These are phyloP conservation scores for Termitomyces sp. DNA, from an alignment of 1,284 basidiomycete species.

Conservation along the genomic window DNA sequence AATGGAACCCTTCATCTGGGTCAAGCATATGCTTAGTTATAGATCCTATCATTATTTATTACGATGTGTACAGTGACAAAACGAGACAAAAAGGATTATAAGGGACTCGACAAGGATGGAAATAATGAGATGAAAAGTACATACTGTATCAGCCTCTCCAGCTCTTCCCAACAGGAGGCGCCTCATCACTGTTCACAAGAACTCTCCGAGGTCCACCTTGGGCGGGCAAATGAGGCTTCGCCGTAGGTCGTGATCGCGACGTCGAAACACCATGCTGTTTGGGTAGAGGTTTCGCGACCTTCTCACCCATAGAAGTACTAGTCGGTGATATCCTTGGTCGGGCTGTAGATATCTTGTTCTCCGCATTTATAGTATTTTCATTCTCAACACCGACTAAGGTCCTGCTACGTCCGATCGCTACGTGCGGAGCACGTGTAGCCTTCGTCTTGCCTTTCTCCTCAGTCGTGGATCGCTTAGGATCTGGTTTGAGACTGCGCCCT, in stretches of 20 bases:
- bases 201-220: slow-evolving; percentile 51
- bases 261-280: slow-evolving; percentile 18
- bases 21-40: slow-evolving; percentile 6
- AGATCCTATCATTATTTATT: not conserved
- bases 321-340: slow-evolving; percentile 12
- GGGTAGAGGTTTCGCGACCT: slow-evolving; percentile 17
- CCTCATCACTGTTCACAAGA: slow-evolving; percentile 52
- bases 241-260: slow-evolving; percentile 16
- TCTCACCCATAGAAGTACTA: slow-evolving; percentile 9
- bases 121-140: not conserved
- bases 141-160: slow-evolving; percentile 25
- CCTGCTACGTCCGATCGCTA: slow-evolving; percentile 19
- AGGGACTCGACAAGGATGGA: not conserved
- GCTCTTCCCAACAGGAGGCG: slow-evolving; percentile 37
- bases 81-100: not conserved
- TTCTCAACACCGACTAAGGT: slow-evolving; percentile 34
- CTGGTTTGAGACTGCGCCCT: slow-evolving; percentile 17
- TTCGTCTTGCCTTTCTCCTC: slow-evolving; percentile 38
- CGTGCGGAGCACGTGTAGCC: slow-evolving; percentile 16
- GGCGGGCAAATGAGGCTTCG: slow-evolving; percentile 26
- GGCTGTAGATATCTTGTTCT: slow-evolving; percentile 5
- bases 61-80: not conserved
- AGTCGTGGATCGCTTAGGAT: slow-evolving; percentile 14
- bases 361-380: slow-evolving; percentile 31
- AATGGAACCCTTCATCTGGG: slow-evolving; percentile 1